These are phyloP conservation scores for Rosa persica DNA, from an alignment of 306 rosid genomes.

Conservation along the genomic window DNA sequence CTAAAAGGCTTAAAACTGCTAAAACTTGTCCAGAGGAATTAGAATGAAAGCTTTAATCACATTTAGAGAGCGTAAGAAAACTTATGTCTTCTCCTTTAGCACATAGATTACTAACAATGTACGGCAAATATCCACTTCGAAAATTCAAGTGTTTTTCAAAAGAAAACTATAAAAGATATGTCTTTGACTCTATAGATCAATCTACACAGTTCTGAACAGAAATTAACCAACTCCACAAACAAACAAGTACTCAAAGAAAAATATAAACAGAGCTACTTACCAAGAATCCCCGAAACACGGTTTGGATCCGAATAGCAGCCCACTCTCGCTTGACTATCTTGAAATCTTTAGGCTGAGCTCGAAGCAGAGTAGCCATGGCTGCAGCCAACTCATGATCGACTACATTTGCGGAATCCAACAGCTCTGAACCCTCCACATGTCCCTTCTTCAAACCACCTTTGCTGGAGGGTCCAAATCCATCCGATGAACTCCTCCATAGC, in stretches of 20 bases:
- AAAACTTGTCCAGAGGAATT: not conserved
- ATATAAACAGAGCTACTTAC: slow-evolving; percentile 26
- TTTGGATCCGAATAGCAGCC: slow-evolving; percentile 83
- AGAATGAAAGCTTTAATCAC: not conserved
- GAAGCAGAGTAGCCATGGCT: slow-evolving; percentile 70
- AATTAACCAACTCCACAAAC: no score
- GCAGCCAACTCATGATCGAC: slow-evolving; percentile 48
- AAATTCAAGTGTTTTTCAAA: not conserved
- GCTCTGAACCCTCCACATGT: slow-evolving; percentile 19
- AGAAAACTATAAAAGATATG: not conserved
- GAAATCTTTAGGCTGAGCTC: slow-evolving; percentile 72
- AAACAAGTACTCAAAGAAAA: not conserved
- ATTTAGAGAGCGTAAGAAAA: not conserved
- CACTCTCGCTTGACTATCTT: slow-evolving; percentile 61
- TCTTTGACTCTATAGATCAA: not conserved
- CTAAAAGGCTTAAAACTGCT: not conserved
- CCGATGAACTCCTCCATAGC: slow-evolving; percentile 74
- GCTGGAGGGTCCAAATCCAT: slow-evolving; percentile 44
- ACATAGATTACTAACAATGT: not conserved
- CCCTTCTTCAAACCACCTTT: slow-evolving; percentile 41
- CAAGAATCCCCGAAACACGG: slow-evolving; percentile 76
- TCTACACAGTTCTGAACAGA: not conserved
- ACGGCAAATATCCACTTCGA: not conserved
- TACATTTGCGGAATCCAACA: slow-evolving; percentile 34
- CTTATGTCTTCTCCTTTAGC: not conserved